These are phyloP conservation scores for Aspergillus sp. DNA, from an alignment of 2,329 filamentous ascomycete species.

Conservation along the genomic window DNA sequence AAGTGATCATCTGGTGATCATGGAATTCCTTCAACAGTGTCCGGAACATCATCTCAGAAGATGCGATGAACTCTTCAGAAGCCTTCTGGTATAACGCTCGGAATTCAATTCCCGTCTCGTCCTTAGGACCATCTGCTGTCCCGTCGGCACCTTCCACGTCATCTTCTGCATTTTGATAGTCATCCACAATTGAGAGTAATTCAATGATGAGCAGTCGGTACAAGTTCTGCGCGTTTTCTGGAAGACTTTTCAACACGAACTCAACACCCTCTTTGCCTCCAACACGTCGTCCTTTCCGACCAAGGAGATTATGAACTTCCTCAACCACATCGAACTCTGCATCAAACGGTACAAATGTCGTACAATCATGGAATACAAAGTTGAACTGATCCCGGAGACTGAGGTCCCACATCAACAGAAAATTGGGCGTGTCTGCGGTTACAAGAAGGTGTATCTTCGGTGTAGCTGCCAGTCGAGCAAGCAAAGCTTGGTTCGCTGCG, in stretches of 20 bases:
- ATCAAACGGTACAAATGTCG: slow-evolving; percentile 76
- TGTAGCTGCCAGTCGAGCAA: slow-evolving; percentile 75
- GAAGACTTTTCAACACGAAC: slow-evolving; percentile 85
- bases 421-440: slow-evolving; percentile 85
- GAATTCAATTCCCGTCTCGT: slow-evolving; percentile 75
- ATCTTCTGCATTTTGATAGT: slow-evolving; percentile 50
- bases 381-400: slow-evolving; percentile 78
- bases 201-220: slow-evolving; percentile 85
- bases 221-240: slow-evolving; percentile 85
- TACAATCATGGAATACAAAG: slow-evolving; percentile 91
- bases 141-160: slow-evolving; percentile 43
- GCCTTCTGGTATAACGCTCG: slow-evolving; percentile 91
- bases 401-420: slow-evolving; percentile 85
- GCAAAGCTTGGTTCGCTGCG: slow-evolving; percentile 65
- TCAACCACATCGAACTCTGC: slow-evolving; percentile 82
- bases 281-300: slow-evolving; percentile 73
- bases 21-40: slow-evolving; percentile 96
- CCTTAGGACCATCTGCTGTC: slow-evolving; percentile 25
- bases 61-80: slow-evolving; percentile 94
- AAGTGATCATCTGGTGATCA: slow-evolving; percentile 96
- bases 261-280: slow-evolving; percentile 89
- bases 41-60: slow-evolving; percentile 92
- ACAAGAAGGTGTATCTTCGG: slow-evolving; percentile 70
- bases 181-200: slow-evolving; percentile 69
- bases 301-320: slow-evolving; percentile 82